Base-by-base conservation (phyloP, 2,329 filamentous ascomycete species). In the Alternaria metachromatica region DNA sequence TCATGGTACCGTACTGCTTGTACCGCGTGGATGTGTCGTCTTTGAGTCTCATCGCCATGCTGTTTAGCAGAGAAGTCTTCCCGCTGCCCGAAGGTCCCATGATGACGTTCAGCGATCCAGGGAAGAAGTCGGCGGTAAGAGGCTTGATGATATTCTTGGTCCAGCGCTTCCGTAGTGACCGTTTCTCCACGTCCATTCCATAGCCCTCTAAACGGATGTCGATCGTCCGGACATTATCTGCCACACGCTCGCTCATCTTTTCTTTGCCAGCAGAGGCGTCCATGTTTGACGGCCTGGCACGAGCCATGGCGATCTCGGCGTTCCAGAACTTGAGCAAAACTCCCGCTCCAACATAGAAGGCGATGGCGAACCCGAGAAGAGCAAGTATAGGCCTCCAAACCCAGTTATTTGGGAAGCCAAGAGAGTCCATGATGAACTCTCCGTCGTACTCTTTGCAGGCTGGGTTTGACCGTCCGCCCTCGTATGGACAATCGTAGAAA, bases 11-110 rank as follows among this genome's bases (percentile, higher is more conserved):
- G 6, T 82, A 83, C 3, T 87, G 82, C 5, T 81, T 83, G 71
- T 94, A 94, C 59, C 84, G 85, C 0, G 89, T 92, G 2, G 85
- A 83, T 3, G 88, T 68, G 2, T 87, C 88, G 60, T 87, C 88
- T 25, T 88, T 87, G 5, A 94, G 80, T 15, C 92, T 84, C 4
- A 88, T 81, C 1, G 92, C 90, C 86, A 94, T 91, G 2, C 89
- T 85, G 72, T 92, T 93, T 11, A 94, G 82, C 1, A 93, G 82
- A 0, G 90, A 91, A 0, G 91, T 93, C 77, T 94, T 94, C 1
- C 92, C 92, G 49, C 88, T 90, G 0, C 92, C 92, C 0, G 90
- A 93, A 0, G 92, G 92, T 0, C 92, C 92, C 91, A 94, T 93
- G 67, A 94, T 92, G 23, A 93, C 86, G 66, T 94, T 94, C 13